Percentiles rank a stretch among this genome's conserved stretches.
phyloP scores from a whole-genome alignment of 768 basidiomycete genomes.

The Sistotremastrum suecicum region DNA sequence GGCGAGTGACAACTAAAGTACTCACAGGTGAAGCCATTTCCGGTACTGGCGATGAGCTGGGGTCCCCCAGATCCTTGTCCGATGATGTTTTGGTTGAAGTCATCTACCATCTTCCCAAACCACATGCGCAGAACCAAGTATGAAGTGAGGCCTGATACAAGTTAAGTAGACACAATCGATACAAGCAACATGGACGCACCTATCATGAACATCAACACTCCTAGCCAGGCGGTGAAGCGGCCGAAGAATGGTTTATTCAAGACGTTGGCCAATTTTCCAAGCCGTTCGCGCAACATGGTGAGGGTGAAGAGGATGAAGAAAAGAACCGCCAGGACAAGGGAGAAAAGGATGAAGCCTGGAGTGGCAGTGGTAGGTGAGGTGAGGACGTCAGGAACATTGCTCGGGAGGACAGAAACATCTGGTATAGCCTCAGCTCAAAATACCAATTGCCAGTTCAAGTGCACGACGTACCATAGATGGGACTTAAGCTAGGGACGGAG shows the following conservation, averaged over 20 bases:
- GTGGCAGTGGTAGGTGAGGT: slow-evolving; percentile 47
- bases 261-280: slow-evolving; percentile 33
- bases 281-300: slow-evolving; percentile 50
- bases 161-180: background rate
- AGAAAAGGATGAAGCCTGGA: slow-evolving; percentile 48
- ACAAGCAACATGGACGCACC: slow-evolving; percentile 24
- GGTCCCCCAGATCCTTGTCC: slow-evolving; percentile 40
- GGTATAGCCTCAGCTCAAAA: background rate
- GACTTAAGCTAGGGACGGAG: slow-evolving; percentile 37
- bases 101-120: slow-evolving; percentile 66
- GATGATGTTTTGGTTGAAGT: slow-evolving; percentile 55
- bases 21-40: slow-evolving; percentile 67
- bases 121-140: slow-evolving; percentile 67
- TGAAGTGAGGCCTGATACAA: slow-evolving; percentile 39
- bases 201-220: slow-evolving; percentile 61
- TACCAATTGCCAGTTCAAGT: background rate
- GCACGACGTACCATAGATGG: slow-evolving; percentile 41
- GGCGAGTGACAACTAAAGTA: slow-evolving; percentile 6
- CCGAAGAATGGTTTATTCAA: slow-evolving; percentile 48
- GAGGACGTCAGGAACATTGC: slow-evolving; percentile 38
- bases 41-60: slow-evolving; percentile 42
- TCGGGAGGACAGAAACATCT: slow-evolving; percentile 57
- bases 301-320: slow-evolving; percentile 57
- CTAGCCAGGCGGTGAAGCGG: slow-evolving; percentile 54
- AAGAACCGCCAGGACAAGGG: slow-evolving; percentile 37